Evolutionary conservation across 495 filamentous ascomycete genomes (phyloP).

Genomic region (Xylaria curta): DNA sequence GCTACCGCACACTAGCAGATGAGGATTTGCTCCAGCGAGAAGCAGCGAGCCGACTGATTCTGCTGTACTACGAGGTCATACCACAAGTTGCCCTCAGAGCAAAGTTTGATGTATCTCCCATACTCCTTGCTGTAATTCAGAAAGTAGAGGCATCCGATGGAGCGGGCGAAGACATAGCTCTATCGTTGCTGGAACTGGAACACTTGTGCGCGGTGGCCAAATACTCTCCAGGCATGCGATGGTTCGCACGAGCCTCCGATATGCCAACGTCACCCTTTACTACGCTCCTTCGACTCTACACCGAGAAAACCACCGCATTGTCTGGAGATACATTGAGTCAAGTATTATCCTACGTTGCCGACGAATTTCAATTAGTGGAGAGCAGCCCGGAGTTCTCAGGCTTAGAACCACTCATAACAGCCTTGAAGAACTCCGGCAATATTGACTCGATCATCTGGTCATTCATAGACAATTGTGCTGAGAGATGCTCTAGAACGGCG

Average conservation of each 20-base stretch:
- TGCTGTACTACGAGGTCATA: slow-evolving; percentile 79
- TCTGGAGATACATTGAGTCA: slow-evolving; percentile 50
- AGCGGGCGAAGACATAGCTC: slow-evolving; percentile 49
- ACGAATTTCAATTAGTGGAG: slow-evolving; percentile 58
- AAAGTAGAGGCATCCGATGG: slow-evolving; percentile 31
- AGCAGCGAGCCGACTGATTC: slow-evolving; percentile 73
- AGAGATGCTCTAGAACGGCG: slow-evolving; percentile 70
- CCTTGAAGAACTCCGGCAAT: slow-evolving; percentile 44
- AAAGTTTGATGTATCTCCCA: slow-evolving; percentile 81
- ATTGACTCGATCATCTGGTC: slow-evolving; percentile 50
- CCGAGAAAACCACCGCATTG: slow-evolving; percentile 50
- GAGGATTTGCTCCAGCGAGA: slow-evolving; percentile 79
- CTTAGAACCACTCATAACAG: slow-evolving; percentile 60
- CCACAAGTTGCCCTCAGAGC: slow-evolving; percentile 81
- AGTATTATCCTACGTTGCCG: slow-evolving; percentile 56
- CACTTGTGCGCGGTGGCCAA: slow-evolving; percentile 78
- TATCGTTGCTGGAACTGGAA: slow-evolving; percentile 72
- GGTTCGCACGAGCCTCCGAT: slow-evolving; percentile 66
- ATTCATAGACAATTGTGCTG: slow-evolving; percentile 82
- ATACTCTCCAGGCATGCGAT: slow-evolving; percentile 79
- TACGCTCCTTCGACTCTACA: slow-evolving; percentile 62
- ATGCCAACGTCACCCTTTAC: slow-evolving; percentile 67
- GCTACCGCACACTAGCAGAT: slow-evolving; percentile 68
- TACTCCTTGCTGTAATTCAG: slow-evolving; percentile 69
- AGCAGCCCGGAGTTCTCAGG: slow-evolving; percentile 39